phyloP scores from a whole-genome alignment of 164 flowering plant species.

The Magnolia sinica region DNA sequence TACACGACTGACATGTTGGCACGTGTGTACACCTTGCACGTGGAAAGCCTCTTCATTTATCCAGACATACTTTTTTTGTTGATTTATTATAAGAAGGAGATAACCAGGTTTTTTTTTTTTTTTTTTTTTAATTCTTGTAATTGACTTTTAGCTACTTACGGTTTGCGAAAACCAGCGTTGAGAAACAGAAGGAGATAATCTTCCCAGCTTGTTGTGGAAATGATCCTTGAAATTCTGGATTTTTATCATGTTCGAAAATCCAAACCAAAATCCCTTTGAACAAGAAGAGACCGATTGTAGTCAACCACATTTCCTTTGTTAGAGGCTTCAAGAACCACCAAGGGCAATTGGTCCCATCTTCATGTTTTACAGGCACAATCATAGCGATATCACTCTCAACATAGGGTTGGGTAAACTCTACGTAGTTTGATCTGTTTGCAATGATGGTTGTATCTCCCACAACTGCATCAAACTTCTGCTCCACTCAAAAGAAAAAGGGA shows the following conservation, averaged over 20 bases:
- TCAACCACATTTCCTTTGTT: conserved; percentile 7
- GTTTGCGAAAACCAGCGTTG: conserved; percentile 11
- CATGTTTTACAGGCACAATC: conserved; percentile 1
- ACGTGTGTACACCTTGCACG: too few species aligned
- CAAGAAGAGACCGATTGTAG: neutral
- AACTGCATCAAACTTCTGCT: conserved; percentile 6
- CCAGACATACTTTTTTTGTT: too few species aligned
- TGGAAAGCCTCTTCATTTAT: too few species aligned
- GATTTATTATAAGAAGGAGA: too few species aligned
- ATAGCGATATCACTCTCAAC: conserved; percentile 6
- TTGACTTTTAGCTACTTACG: neutral
- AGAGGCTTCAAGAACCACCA: conserved; percentile 6
- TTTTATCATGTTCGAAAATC: conserved; percentile 6
- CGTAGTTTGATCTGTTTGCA: conserved; percentile 1
- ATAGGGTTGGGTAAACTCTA: conserved; percentile 9
- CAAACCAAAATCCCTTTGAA: conserved; percentile 8
- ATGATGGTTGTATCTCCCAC: conserved; percentile 5
- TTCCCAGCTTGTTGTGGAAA: neutral
- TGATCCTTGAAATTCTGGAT: conserved; percentile 4
- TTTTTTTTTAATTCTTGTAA: too few species aligned
- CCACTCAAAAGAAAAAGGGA: neutral
- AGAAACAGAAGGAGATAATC: conserved; percentile 5
- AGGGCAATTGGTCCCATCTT: neutral
- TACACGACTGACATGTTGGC: too few species aligned
- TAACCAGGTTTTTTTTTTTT: too few species aligned